Percentiles rank a stretch among this genome's conserved stretches.
Evolutionary conservation across 2,329 filamentous ascomycete genomes (phyloP).

Genomic region (Tolypocladium endophyticum): DNA sequence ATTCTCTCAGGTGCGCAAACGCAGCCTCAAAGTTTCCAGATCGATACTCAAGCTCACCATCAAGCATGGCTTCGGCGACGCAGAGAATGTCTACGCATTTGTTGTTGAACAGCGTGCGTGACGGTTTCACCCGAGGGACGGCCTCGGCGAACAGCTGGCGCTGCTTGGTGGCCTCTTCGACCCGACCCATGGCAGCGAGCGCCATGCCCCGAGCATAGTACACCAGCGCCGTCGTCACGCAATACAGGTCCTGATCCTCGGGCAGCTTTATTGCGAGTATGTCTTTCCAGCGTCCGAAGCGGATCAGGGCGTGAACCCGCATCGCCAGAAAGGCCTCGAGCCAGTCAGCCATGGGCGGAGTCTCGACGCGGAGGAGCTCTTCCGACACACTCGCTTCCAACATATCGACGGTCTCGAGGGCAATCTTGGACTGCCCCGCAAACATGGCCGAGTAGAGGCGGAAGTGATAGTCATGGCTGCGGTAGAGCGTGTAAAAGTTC

Average conservation of each 20-base stretch:
- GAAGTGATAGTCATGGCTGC: slow-evolving; percentile 66
- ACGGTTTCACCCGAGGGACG: slow-evolving; percentile 38
- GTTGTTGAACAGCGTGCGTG: slow-evolving; percentile 40
- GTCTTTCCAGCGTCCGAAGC: slow-evolving; percentile 64
- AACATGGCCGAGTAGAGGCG: slow-evolving; percentile 72
- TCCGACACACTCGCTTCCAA: slow-evolving; percentile 56
- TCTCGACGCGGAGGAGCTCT: slow-evolving; percentile 50
- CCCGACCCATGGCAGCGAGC: slow-evolving; percentile 43
- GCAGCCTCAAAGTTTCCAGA: slow-evolving; percentile 45
- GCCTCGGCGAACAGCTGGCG: slow-evolving; percentile 41
- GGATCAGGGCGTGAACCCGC: slow-evolving; percentile 57
- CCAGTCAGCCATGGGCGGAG: slow-evolving; percentile 71
- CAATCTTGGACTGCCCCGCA: slow-evolving; percentile 51
- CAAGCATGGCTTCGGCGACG: slow-evolving; percentile 57
- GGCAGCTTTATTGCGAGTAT: slow-evolving; percentile 48
- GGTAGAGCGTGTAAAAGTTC: slow-evolving; percentile 71
- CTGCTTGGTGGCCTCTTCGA: slow-evolving; percentile 44
- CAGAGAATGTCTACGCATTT: slow-evolving; percentile 44
- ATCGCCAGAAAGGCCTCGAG: slow-evolving; percentile 61
- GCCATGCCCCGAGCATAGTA: slow-evolving; percentile 62
- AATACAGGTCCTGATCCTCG: slow-evolving; percentile 49
- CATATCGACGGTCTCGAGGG: slow-evolving; percentile 46
- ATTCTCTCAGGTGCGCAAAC: slow-evolving; percentile 45
- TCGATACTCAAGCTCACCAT: slow-evolving; percentile 66
- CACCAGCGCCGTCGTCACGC: slow-evolving; percentile 56